A percentile compares a stretch with the other conserved stretches of the same genome.
Conservation (phyloP, 106 monocot genomes). For the Phalaenopsis equestris region DNA sequence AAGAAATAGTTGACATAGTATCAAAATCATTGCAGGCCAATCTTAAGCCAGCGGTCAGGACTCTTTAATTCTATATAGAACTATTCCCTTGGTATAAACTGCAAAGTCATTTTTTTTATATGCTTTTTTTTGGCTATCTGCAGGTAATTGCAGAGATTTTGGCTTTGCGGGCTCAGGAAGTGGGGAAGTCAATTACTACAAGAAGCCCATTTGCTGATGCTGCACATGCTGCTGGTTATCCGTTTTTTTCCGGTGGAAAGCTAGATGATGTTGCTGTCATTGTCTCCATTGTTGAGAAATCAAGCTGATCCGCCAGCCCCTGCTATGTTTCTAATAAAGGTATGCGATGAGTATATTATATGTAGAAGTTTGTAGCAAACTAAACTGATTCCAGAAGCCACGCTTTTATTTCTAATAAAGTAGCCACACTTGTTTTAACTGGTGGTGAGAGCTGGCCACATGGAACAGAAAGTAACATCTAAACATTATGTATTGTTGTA, state of each 20-base stretch:
- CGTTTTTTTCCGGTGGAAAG: conserved; percentile 64
- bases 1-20: conserved; percentile 57
- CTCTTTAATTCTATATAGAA: neutral
- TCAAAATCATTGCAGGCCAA: conserved; percentile 50
- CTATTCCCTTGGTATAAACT: neutral
- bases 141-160: conserved; percentile 77
- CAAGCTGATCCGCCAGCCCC: neutral
- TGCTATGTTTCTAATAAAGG: neutral
- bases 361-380: too few relatives aligned
- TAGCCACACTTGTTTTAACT: too few relatives aligned
- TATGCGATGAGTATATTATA: neutral
- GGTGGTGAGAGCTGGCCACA: too few relatives aligned
- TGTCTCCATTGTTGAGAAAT: conserved; percentile 65
- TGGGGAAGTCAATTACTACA: conserved; percentile 44
- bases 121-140: neutral
- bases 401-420: too few relatives aligned
- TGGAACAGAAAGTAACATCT: too few relatives aligned
- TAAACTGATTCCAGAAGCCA: too few relatives aligned
- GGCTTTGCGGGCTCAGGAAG: conserved; percentile 60
- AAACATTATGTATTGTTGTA: too few relatives aligned
- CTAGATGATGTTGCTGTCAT: conserved; percentile 92
- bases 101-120: neutral
- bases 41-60: conserved; percentile 52
- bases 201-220: conserved; percentile 90
- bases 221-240: conserved; percentile 74